Base-by-base conservation (phyloP, 2,329 filamentous ascomycete genomes). In the Chaetomium sp. region DNA sequence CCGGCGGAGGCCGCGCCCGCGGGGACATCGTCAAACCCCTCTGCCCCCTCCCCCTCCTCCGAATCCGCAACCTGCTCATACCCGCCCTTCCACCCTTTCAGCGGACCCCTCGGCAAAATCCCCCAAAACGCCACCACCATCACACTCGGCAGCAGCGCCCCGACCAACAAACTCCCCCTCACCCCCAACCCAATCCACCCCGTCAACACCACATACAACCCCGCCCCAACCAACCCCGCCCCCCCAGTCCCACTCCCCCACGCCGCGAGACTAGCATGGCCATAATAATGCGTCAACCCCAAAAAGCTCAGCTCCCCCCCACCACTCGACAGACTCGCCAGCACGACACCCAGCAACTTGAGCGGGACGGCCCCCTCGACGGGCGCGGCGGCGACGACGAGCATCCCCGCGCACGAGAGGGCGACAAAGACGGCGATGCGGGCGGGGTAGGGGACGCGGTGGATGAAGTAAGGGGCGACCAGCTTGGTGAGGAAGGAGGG, bases 231-330 rank as follows among this genome's bases (percentile, higher is more conserved):
- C 64, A 99, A 77, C 0, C 94, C 94, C 0, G 94, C 94, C 0
- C 90, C 94, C 1, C 94, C 94, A 0, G 94, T 97, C 0, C 94
- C 94, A 68, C 90, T 94, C 0, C 92, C 91, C 95, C 95, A 99
- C 42, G 92, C 89, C 0, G 93, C 93, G 21, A 98, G 83, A 71
- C 92, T 92, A 77, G 91, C 89, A 9, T 87, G 88, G 0, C 94
- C 95, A 73, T 98, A 98, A 79, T 90, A 97, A 75, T 98, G 94
- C 16, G 94, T 96, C 72, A 99, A 78, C 1, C 92, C 90, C 6
- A 99, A 80, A 74, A 98, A 97, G 76, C 90, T 96, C 65, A 97
- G 81, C 79, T 98, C 95, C 35, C 95, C 95, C 21, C 85, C 91
- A 19, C 95, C 95, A 67, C 89, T 92, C 23, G 47, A 54, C 58